These are phyloP conservation scores for Calonectria montana DNA, from an alignment of 2,329 filamentous ascomycete species.

Conservation along the genomic window DNA sequence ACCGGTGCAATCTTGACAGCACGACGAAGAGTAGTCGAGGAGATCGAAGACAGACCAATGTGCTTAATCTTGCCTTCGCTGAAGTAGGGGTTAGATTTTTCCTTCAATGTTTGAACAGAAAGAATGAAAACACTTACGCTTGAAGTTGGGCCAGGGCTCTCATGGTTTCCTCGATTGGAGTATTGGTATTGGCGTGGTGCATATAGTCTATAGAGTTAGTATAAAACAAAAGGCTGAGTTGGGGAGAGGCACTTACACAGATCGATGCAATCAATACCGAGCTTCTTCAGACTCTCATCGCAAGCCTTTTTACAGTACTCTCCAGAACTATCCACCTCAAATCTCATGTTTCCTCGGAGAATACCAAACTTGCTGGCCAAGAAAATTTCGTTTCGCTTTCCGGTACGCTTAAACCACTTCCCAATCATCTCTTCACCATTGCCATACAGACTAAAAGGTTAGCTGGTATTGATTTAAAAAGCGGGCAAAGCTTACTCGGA, in stretches of 20 bases:
- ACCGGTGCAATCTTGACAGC: conserved; percentile 62
- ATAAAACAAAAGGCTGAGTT: neutral
- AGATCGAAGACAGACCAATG: conserved; percentile 62
- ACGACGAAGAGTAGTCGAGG: conserved; percentile 59
- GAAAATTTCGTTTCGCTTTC: conserved; percentile 57
- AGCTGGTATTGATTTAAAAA: neutral
- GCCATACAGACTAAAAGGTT: conserved; percentile 49
- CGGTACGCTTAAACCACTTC: conserved; percentile 59
- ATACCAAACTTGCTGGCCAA: conserved; percentile 51
- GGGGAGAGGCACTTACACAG: conserved; percentile 43
- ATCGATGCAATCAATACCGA: conserved; percentile 61
- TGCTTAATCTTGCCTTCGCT: conserved; percentile 65
- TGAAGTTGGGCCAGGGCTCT: conserved; percentile 57
- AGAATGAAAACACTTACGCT: conserved; percentile 31
- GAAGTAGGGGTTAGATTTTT: neutral
- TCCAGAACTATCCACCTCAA: conserved; percentile 15
- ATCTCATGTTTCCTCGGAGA: conserved; percentile 15
- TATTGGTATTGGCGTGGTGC: conserved; percentile 57
- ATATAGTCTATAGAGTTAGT: conserved; percentile 50
- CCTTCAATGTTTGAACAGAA: neutral
- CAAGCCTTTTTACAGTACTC: conserved; percentile 29
- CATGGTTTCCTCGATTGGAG: conserved; percentile 60
- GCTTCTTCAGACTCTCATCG: conserved; percentile 48
- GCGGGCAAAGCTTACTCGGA: conserved; percentile 42
- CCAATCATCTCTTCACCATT: conserved; percentile 59